These are phyloP conservation scores for Acer campestre DNA, from an alignment of 345 rosid genomes.

Conservation along the genomic window DNA sequence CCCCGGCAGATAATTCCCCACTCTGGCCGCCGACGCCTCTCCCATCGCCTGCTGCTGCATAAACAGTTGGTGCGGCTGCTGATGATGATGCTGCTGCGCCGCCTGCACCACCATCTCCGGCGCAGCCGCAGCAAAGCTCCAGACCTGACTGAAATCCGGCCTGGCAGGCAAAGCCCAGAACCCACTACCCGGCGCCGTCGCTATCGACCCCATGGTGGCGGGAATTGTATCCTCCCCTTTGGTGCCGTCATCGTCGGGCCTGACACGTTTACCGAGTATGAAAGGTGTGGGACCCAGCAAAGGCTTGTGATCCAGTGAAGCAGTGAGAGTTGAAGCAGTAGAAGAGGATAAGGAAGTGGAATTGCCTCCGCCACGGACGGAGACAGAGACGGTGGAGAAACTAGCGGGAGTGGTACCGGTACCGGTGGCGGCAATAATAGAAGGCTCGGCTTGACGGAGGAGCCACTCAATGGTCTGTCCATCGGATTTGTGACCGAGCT, in stretches of 20 bases:
- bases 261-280: slow-evolving; percentile 82
- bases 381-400: slow-evolving; percentile 75
- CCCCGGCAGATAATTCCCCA: slow-evolving; percentile 81
- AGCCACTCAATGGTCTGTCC: slow-evolving; percentile 99
- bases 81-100: slow-evolving; percentile 37
- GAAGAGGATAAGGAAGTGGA: slow-evolving; percentile 46
- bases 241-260: slow-evolving; percentile 59
- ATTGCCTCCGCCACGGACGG: slow-evolving; percentile 58
- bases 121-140: slow-evolving; percentile 72
- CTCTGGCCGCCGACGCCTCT: slow-evolving; percentile 92
- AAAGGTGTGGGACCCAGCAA: slow-evolving; percentile 70
- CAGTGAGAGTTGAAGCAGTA: slow-evolving; percentile 30
- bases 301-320: slow-evolving; percentile 70
- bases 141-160: slow-evolving; percentile 71
- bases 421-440: slow-evolving; percentile 97
- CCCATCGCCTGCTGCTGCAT: slow-evolving; percentile 82
- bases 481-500: slow-evolving; percentile 96
- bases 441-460: slow-evolving; percentile 99
- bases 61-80: slow-evolving; percentile 46
- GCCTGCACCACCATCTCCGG: slow-evolving; percentile 70
- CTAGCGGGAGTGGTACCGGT: slow-evolving; percentile 96
- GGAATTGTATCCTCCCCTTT: slow-evolving; percentile 38
- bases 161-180: slow-evolving; percentile 90
- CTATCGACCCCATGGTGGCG: slow-evolving; percentile 36
- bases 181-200: slow-evolving; percentile 55